Evolutionary conservation across 495 filamentous ascomycete species (phyloP), one percentile per base, ranked within the genome.

Genomic region (Neurospora intermedia): DNA sequence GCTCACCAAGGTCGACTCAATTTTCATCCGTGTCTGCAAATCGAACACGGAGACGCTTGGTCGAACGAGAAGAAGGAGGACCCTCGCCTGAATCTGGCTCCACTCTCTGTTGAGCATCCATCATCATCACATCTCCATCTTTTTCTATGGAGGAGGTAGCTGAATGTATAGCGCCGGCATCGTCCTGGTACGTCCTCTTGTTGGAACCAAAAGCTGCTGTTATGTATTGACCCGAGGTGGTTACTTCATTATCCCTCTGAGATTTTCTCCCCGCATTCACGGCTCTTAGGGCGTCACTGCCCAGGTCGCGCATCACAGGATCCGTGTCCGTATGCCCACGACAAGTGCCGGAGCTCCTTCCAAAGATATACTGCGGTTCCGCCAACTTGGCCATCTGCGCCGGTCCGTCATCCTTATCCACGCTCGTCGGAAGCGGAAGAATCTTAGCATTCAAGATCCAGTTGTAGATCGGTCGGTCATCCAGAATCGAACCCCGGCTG

Each of bases 371-470:
- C 78, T 91, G 87, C 4, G 87, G 84, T 3, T 59, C 77, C 69
- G 83, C 71, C 16, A 94, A 77, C 69, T 74, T 75, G 8, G 90
- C 88, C 79, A 90, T 89, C 76, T 91, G 88, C 9, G 80, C 82
- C 18, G 80, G 73, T 31, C 86, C 85, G 10, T 62, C 66, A 10
- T 69, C 66, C 1, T 15, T 70, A 23, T 40, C 54, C 18, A 41
- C 71, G 70, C 88, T 86, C 15, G 81, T 80, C 1, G 81, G 78
- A 74, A 96, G 84, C 0, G 86, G 84, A 7, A 93, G 79, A 72
- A 95, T 91, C 39, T 83, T 81, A 16, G 92, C 89, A 39, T 92
- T 89, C 74, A 90, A 83, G 48, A 98, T 94, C 80, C 96, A 96
- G 40, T 89, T 84, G 73, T 88, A 91, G 82, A 98, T 94, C 5